Evolutionary conservation across 306 rosid species (phyloP).

Genomic region (Sphenostylis stenocarpa): DNA sequence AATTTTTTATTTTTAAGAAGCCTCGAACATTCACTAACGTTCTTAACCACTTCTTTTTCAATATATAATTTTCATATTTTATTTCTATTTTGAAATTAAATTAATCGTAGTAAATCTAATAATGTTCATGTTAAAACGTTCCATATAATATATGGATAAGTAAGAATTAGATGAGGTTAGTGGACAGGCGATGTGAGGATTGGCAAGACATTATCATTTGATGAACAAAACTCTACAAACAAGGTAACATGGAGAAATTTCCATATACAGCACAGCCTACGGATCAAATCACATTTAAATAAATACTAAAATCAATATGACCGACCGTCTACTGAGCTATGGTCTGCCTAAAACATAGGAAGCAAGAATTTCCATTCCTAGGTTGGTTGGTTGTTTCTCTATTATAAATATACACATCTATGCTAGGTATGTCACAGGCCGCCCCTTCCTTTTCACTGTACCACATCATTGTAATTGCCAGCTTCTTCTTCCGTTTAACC

Average conservation of each 20-base stretch:
- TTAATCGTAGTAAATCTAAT: too few species aligned
- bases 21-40: too few species aligned
- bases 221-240: slow-evolving; percentile 52
- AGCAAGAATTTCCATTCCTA: slow-evolving; percentile 67
- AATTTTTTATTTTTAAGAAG: too few species aligned
- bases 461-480: slow-evolving; percentile 26
- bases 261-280: slow-evolving; percentile 75
- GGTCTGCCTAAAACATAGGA: slow-evolving; percentile 53
- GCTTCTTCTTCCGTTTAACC: slow-evolving; percentile 46
- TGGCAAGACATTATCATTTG: slow-evolving; percentile 25
- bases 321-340: slow-evolving; percentile 57
- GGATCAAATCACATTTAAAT: slow-evolving; percentile 43
- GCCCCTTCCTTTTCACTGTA: slow-evolving; percentile 19
- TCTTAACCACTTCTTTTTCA: too few species aligned
- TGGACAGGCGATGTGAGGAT: not conserved
- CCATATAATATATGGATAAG: too few species aligned
- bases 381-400: slow-evolving; percentile 39
- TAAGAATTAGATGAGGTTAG: not conserved
- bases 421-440: slow-evolving; percentile 34
- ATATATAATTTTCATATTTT: too few species aligned
- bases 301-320: slow-evolving; percentile 60
- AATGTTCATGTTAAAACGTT: too few species aligned
- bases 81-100: too few species aligned
- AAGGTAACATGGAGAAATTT: slow-evolving; percentile 57
- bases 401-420: slow-evolving; percentile 72